Conservation (phyloP, 176 grass and related monocot species). For the Panicum miliaceum region DNA sequence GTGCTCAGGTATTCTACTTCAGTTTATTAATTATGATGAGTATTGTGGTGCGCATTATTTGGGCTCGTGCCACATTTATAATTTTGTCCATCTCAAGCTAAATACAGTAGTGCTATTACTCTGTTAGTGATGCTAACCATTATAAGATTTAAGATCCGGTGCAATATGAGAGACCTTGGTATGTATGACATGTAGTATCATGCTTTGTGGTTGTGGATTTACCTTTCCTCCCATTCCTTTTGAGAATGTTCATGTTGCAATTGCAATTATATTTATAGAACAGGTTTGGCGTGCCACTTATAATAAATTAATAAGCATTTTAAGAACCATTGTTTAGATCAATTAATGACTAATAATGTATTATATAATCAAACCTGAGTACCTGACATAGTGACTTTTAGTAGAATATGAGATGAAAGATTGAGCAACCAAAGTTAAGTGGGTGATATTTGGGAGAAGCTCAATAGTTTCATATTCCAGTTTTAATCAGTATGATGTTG, state of each 20-base stretch:
- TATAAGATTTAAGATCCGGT: neutral
- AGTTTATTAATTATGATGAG: slow-evolving; percentile 39
- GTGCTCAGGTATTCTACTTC: slow-evolving; percentile 77
- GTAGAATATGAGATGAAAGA: no score
- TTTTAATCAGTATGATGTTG: no score
- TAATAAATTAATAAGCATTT: neutral
- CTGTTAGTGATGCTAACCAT: neutral
- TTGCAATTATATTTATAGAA: neutral
- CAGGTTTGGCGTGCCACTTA: neutral
- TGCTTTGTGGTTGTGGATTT: neutral
- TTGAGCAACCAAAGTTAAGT: no score
- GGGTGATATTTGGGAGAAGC: no score
- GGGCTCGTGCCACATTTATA: neutral
- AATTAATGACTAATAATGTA: neutral
- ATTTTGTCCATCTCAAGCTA: slow-evolving; percentile 13
- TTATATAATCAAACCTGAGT: neutral
- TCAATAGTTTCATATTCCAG: no score
- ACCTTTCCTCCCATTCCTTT: neutral
- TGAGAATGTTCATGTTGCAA: neutral
- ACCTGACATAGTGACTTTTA: neutral
- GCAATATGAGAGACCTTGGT: neutral
- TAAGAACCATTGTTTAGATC: neutral
- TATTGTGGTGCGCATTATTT: slow-evolving; percentile 2
- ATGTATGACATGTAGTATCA: neutral
- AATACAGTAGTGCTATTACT: slow-evolving; percentile 2